phyloP scores from a whole-genome alignment of 2,329 filamentous ascomycete species.

The Ophiostoma australiae region DNA sequence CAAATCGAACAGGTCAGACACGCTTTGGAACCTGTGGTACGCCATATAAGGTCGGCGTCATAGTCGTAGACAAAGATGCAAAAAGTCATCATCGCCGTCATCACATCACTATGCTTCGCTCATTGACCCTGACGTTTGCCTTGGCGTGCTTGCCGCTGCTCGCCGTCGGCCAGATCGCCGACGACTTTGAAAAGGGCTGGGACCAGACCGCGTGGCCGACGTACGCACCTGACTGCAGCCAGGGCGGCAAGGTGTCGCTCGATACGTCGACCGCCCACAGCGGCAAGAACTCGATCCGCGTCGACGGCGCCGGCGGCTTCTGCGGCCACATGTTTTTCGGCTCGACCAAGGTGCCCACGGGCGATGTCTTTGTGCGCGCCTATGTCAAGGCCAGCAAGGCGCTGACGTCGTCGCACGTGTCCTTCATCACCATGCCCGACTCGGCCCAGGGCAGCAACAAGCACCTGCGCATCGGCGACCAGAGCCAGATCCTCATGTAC shows the following conservation, averaged over 20 bases:
- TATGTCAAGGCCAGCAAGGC: slow-evolving; percentile 51
- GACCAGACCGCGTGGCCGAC: slow-evolving; percentile 53
- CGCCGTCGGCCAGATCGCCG: slow-evolving; percentile 49
- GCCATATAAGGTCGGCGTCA: not conserved
- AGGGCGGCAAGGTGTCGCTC: slow-evolving; percentile 53
- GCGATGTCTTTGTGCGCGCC: slow-evolving; percentile 40
- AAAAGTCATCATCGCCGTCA: not conserved
- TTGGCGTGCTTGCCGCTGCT: slow-evolving; percentile 43
- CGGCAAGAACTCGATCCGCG: slow-evolving; percentile 51
- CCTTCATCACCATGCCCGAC: slow-evolving; percentile 61
- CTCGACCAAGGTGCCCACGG: slow-evolving; percentile 50
- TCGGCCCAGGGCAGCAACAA: slow-evolving; percentile 51
- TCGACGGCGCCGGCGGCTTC: slow-evolving; percentile 50
- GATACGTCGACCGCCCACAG: slow-evolving; percentile 54
- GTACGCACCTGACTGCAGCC: slow-evolving; percentile 56
- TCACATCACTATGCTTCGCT: not conserved
- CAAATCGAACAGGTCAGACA: too few species aligned
- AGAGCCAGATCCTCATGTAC: slow-evolving; percentile 58
- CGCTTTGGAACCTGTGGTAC: not conserved
- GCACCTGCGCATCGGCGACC: slow-evolving; percentile 58
- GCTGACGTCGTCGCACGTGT: slow-evolving; percentile 55
- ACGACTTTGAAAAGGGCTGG: slow-evolving; percentile 56
- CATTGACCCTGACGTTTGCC: slow-evolving; percentile 24
- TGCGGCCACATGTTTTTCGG: slow-evolving; percentile 59
- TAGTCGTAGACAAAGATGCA: not conserved